These are phyloP conservation scores for Lactifluus subvellereus DNA, from an alignment of 768 basidiomycete genomes.

Conservation along the genomic window DNA sequence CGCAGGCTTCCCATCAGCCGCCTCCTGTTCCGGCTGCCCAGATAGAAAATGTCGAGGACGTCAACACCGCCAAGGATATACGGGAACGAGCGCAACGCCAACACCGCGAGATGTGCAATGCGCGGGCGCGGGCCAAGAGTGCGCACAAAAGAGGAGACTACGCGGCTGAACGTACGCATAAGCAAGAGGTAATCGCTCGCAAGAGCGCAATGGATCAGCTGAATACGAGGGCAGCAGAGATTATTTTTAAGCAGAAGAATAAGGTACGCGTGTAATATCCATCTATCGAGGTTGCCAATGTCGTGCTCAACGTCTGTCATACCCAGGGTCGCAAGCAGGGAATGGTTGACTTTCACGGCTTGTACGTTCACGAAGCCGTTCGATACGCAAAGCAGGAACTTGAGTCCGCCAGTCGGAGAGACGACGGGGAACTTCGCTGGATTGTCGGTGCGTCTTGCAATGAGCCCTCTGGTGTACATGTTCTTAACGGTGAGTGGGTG, in stretches of 20 bases:
- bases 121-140: neutral
- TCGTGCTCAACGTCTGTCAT: neutral
- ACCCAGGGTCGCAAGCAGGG: neutral
- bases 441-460: conserved; percentile 10
- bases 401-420: neutral
- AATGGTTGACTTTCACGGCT: conserved; percentile 9
- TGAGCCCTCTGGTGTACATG: too few relatives aligned
- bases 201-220: neutral
- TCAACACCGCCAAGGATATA: neutral
- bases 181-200: neutral
- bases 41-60: neutral
- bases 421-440: neutral
- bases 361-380: conserved; percentile 4
- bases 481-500: neutral
- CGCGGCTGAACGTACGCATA: neutral
- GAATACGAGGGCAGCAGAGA: neutral
- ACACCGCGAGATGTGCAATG: neutral
- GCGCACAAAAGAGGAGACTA: neutral
- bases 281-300: neutral
- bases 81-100: neutral
- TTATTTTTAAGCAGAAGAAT: conserved; percentile 7
- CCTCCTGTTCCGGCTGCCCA: neutral
- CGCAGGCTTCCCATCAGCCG: neutral
- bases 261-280: neutral
- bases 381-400: neutral